Evolutionary conservation across 257 asterid species (phyloP), one percentile per base, ranked within the genome.

Genomic region (Primulina eburnea): DNA sequence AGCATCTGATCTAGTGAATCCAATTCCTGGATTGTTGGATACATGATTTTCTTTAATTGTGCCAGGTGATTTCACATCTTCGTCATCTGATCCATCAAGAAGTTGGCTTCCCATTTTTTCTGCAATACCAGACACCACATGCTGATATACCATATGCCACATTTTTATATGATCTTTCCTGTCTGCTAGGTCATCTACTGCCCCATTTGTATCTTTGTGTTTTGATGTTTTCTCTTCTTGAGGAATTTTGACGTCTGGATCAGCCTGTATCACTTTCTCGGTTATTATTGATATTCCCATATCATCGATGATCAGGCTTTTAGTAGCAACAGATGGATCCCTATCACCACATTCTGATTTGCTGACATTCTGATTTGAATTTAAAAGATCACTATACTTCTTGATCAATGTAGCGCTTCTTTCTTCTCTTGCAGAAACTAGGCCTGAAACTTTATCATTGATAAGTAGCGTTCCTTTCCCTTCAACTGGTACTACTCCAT

Each of bases 71-170:
- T 56, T 73, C 40, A 40, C 75, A 12, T 76, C 76, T 67, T 82
- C 89, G 0, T 81, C 95, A 64, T 87, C 97, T 37, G 89, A 70
- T 79, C 85, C 96, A 8, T 82, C 95, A 8, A 89, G 90, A 75
- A 94, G 83, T 63, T 79, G 75, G 58, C 66, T 82, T 21, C 96
- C 99, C 34, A 87, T 86, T 72, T 86, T 91, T 50, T 84, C 87
- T 24, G 89, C 96, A 64, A 94, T 82, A 1, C 81, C 85, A 50
- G 93, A 68, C 40, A 85, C 92, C 66, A 94, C 97, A 77, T 94
- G 96, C 77, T 88, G 99, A 75, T 87, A 94, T 72, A 94, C 85
- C 82, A 75, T 83, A 74, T 94, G 99, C 99, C 99, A 91, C 96
- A 89, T 88, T 66, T 77, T 73, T 32, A 94, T 65, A 59, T 82